A percentile compares a stretch with the other conserved stretches of the same genome.
phyloP scores from a whole-genome alignment of 225 moss, liverwort and hornwort species.

The Polytrichum formosum region DNA sequence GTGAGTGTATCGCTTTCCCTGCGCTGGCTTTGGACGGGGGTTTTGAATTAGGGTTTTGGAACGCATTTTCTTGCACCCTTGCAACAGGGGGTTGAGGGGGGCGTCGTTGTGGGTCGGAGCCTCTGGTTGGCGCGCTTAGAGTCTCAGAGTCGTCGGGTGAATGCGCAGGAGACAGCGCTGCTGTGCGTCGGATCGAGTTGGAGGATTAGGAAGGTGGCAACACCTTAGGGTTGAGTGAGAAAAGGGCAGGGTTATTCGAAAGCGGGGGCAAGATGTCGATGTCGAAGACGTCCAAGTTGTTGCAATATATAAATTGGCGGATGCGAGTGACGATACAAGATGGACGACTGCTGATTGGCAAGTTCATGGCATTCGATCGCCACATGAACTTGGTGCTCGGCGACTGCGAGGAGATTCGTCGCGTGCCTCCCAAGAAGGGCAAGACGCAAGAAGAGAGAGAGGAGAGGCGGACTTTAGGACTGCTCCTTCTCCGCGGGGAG shows the following conservation, averaged over 20 bases:
- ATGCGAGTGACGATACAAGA: slow-evolving; percentile 98
- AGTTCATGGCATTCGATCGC: slow-evolving; percentile 97
- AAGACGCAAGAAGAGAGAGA: slow-evolving; percentile 87
- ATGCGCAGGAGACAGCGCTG: too few relatives aligned
- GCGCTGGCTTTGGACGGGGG: too few relatives aligned
- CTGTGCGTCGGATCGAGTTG: too few relatives aligned
- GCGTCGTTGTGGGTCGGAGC: too few relatives aligned
- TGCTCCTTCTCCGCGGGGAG: slow-evolving; percentile 84
- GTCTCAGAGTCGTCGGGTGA: too few relatives aligned
- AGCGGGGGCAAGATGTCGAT: slow-evolving; percentile 49
- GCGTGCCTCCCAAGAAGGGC: slow-evolving; percentile 86
- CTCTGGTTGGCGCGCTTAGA: too few relatives aligned
- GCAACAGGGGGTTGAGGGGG: too few relatives aligned
- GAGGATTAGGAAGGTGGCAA: too few relatives aligned
- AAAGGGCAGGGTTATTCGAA: not conserved
- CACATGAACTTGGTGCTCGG: slow-evolving; percentile 97
- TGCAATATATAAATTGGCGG: slow-evolving; percentile 82
- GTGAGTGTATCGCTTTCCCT: too few relatives aligned
- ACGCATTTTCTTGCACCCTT: too few relatives aligned
- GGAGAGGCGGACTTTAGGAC: slow-evolving; percentile 82
- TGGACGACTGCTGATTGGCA: slow-evolving; percentile 80
- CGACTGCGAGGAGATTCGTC: slow-evolving; percentile 88
- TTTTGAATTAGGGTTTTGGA: too few relatives aligned
- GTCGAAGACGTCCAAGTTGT: slow-evolving; percentile 91
- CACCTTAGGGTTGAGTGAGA: too few relatives aligned